Base-by-base conservation (phyloP, 495 filamentous ascomycete species). In the Neurospora hispaniola region DNA sequence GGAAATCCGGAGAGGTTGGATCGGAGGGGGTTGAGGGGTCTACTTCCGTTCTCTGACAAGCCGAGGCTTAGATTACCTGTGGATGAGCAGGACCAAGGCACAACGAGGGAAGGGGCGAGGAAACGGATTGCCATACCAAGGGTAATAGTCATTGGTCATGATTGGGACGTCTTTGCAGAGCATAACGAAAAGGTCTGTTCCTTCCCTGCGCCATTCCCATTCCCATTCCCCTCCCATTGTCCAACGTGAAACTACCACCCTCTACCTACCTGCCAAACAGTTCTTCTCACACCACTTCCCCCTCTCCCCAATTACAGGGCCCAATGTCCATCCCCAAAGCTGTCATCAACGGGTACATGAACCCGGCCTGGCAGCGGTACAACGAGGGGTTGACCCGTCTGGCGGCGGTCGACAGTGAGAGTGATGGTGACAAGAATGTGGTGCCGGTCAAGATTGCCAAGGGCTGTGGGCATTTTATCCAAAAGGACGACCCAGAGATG, bases 401-500 rank as follows among this genome's bases (percentile, higher is more conserved):
- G 0, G 54, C 54, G 11, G 5, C 48, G 11, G 54, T 8, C 4
- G 54, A 62, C 27, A 7, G 31, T 35, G 27, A 66, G 2, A 27
- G 12, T 14, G 48, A 59, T 5, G 10, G 12, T 27, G 87, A 85
- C 0, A 78, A n/a, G 0, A 43, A 76, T 48, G 81, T 78, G 69
- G 79, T 79, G 5, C 85, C 87, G 1, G 85, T 87, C 7, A 74
- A 89, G 14, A 83, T 85, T 68, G 89, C 89, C 0, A 80, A 81
- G 14, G 81, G 81, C 0, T 88, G 88, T 54, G 88, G 89, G 0
- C 88, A 91, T 76, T 91, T 91, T 75, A 84, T 91, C 42, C 89
- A 90, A 75, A 86, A 78, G 74, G 89, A 91, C 74, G 84, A 87
- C 72, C 89, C 89, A 23, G 77, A 66, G n/a, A 84, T 90, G 75